Base-by-base conservation (phyloP, 2,329 filamentous ascomycete genomes). In the Trichophyton rubrum region DNA sequence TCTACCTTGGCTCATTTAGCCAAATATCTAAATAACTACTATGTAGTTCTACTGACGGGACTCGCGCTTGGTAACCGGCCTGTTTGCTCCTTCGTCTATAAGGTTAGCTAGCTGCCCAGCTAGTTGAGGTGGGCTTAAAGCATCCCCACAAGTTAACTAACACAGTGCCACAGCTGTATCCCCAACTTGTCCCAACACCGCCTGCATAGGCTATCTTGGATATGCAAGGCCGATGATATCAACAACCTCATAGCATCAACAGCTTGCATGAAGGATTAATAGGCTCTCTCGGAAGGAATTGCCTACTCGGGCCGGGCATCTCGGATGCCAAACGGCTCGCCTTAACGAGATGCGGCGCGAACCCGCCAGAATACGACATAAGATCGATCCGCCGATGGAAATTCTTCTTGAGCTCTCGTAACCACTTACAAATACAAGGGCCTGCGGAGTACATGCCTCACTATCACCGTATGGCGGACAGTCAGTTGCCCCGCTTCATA, bases 401-500 rank as follows among this genome's bases (percentile, higher is more conserved):
- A 15, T 35, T 20, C 27, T 11, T 20, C 17, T 33, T 15, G 8
- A 33, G 51, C n/a, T 55, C 51, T 55, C 51, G 51, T 55, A 55
- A 55, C 8, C 24, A 35, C 27, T 35, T 13, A 55, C 51, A 55
- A 55, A 55, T 55, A 33, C 51, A 33, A 33, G 33, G 9, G 24
- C 7, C 15, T 43, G 15, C 40, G 40, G 40, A 43, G 40, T 43
- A 20, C 15, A 43, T 2, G 8, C n/a, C 11, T n/a, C n/a, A 43
- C 20, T 17, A 43, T 55, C 15, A 20, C 27, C 15, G n/a, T 55
- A 27, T 35, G 7, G 13, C 51, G 51, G 51, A 17, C 13, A 35
- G 27, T 55, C n/a, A 20, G 38, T 55, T 55, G 51, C 51, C 51
- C 51, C 51, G 51, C 51, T 55, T 55, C 51, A 27, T 43, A 43